Evolutionary conservation across 73 alveolate genomes (phyloP), one percentile per base, ranked within the genome.

Genomic region (Paramecium bursaria): DNA sequence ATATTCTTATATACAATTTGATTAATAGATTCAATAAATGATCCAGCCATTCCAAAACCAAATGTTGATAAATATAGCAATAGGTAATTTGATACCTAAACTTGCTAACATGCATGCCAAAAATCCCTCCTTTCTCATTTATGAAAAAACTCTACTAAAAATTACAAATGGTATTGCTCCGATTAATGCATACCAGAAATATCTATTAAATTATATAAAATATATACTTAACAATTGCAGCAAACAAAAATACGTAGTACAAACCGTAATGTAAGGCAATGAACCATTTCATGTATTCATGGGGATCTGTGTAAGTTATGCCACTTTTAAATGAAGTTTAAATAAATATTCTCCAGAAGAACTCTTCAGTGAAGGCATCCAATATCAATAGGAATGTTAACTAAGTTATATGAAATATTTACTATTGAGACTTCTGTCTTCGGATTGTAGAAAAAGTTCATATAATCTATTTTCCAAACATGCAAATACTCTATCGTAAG

Each of bases 21-120:
- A n/a, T n/a, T n/a, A n/a, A 29, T 27, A 50, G 76, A 19, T 29
- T 57, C 76, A 48, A 57, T 57, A 48, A 48, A 57, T 57, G 76
- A 57, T 30, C 76, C 15, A 30, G 50, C 82, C 82, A 67, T 4
- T 67, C 82, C 82, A 67, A 42, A 11, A 67, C 82, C 82, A 67
- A 15, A 67, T 5, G 44, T 67, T 67, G 23, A 67, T 39, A 10
- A 42, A 53, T 4, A 67, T 42, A 11, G 44, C 82, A 67, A 67
- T 39, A 39, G 60, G 60, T 25, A 67, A 23, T 9, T 67, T 67
- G 19, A 67, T 39, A 21, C 82, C 82, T 2, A 57, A 39, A 35
- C 44, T 53, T 17, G 35, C 82, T 3, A 67, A 33, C 26, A 67
- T 42, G 1, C 44, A 53, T 15, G 82, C 35, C 44, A 67, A 42